Percentiles rank a stretch among this genome's conserved stretches.
These are phyloP conservation scores for Diaporthe velutina DNA, from an alignment of 2,329 filamentous ascomycete genomes.

Conservation along the genomic window DNA sequence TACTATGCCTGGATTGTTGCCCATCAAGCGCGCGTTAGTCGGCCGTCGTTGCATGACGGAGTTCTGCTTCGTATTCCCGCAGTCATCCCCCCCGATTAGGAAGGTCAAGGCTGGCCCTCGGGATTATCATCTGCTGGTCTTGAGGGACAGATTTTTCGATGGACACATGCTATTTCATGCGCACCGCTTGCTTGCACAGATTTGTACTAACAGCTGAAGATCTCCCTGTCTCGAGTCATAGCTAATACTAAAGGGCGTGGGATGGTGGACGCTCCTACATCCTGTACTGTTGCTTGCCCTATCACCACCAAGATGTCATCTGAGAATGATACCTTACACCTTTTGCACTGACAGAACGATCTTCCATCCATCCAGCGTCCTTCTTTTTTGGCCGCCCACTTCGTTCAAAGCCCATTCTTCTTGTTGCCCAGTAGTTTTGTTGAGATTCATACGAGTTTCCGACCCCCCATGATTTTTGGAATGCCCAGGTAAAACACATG, in stretches of 20 bases:
- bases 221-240: neutral
- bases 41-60: neutral
- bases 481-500: neutral
- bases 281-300: neutral
- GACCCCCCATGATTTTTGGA: neutral
- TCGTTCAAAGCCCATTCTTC: neutral
- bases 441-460: neutral
- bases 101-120: slow-evolving; percentile 9
- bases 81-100: neutral
- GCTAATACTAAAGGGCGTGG: neutral
- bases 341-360: neutral
- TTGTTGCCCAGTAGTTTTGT: neutral
- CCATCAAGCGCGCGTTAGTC: slow-evolving; percentile 10
- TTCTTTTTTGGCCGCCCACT: neutral
- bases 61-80: neutral
- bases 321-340: neutral
- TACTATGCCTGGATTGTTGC: neutral
- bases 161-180: neutral
- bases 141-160: neutral
- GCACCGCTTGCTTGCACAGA: neutral
- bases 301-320: neutral
- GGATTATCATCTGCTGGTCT: neutral
- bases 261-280: neutral
- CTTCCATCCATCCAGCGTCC: neutral
- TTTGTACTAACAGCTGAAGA: neutral